These are phyloP conservation scores for Phialocephala sp. DNA, from an alignment of 2,329 filamentous ascomycete species.

Conservation along the genomic window DNA sequence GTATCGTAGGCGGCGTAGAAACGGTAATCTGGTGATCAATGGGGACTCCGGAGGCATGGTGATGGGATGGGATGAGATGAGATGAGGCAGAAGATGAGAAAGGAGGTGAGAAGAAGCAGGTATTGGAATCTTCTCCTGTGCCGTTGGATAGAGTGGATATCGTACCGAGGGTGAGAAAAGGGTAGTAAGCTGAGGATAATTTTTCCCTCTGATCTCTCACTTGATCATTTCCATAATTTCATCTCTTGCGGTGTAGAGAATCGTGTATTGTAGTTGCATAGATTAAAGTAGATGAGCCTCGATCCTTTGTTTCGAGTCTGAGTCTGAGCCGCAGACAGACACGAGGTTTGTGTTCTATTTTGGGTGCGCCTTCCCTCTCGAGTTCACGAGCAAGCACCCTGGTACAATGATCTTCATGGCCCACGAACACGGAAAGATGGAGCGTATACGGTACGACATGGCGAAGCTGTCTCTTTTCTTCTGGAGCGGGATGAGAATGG, in stretches of 20 bases:
- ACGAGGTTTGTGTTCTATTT: not conserved
- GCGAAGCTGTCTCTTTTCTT: not conserved
- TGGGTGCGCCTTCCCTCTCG: not conserved
- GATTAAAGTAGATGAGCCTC: slow-evolving; percentile 4
- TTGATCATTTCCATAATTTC: not conserved
- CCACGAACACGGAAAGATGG: not conserved
- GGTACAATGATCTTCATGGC: not conserved
- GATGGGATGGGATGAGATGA: not conserved
- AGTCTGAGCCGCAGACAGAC: not conserved
- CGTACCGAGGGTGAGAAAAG: no score
- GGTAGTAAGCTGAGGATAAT: no score
- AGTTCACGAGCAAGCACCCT: not conserved
- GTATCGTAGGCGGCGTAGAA: no score
- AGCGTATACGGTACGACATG: not conserved
- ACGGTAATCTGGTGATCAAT: no score
- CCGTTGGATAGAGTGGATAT: not conserved
- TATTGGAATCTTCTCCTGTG: not conserved
- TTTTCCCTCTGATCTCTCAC: no score
- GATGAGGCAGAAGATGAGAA: not conserved
- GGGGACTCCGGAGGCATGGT: no score
- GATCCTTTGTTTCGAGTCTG: not conserved
- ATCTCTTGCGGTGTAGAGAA: not conserved
- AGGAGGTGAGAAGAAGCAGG: not conserved
- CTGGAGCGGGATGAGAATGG: not conserved
- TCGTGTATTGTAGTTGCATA: not conserved